phyloP scores from a whole-genome alignment of 2,329 filamentous ascomycete species.

The Aspergillus fumigatiaffinis region DNA sequence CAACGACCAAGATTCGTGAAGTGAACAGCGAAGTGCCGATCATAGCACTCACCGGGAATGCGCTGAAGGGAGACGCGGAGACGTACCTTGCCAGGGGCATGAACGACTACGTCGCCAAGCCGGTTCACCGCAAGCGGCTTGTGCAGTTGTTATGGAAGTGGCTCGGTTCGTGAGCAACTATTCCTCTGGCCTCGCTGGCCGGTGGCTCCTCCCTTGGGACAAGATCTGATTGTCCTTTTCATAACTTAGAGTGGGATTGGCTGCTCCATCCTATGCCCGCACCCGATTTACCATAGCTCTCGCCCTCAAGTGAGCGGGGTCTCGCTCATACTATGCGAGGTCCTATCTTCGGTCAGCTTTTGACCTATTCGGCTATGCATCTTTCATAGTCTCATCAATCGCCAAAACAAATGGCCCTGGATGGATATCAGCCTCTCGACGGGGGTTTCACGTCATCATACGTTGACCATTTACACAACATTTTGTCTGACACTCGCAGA shows the following conservation, averaged over 20 bases:
- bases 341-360: not conserved
- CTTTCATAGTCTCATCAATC: not conserved
- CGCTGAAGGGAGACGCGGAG: conserved; percentile 53
- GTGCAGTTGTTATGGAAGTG: conserved; percentile 42
- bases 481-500: too few species aligned
- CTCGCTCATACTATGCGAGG: not conserved
- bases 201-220: not conserved
- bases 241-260: not conserved
- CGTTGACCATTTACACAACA: not conserved
- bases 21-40: conserved; percentile 44
- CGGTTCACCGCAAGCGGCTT: conserved; percentile 48
- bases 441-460: not conserved
- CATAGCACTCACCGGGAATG: conserved; percentile 55
- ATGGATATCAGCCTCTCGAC: not conserved
- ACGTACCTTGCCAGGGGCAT: conserved; percentile 52
- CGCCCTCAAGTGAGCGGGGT: not conserved
- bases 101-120: conserved; percentile 55
- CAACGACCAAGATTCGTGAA: conserved; percentile 42
- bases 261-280: not conserved
- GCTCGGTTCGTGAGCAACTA: conserved; percentile 22
- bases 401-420: not conserved
- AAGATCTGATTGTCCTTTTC: not conserved
- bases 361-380: not conserved
- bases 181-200: not conserved
- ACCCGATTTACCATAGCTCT: not conserved